Percentiles rank a stretch among this genome's conserved stretches.
phyloP scores from a whole-genome alignment of 768 basidiomycete species.

The Pholiota molesta region DNA sequence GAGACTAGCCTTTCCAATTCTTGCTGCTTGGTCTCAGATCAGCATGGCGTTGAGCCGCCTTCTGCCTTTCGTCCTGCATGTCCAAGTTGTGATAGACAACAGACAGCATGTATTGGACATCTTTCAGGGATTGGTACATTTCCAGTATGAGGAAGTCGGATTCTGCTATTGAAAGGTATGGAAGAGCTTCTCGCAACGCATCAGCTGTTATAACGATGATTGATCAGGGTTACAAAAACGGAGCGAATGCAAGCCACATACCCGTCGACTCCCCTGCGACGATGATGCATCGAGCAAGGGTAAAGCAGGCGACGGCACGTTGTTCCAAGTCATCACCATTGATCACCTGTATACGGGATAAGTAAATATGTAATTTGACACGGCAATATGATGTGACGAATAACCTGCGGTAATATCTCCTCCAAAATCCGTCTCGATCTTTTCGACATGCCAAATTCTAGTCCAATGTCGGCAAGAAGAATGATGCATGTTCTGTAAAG shows the following conservation, averaged over 20 bases:
- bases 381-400: constrained; percentile 14
- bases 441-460: constrained; percentile 78
- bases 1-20: constrained; percentile 44
- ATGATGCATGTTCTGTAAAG: constrained; percentile 71
- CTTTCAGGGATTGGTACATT: constrained; percentile 59
- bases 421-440: constrained; percentile 67
- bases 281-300: constrained; percentile 74
- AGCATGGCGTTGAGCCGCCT: constrained; percentile 50
- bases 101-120: constrained; percentile 74
- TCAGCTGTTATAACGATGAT: constrained; percentile 29
- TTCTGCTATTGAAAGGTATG: constrained; percentile 65
- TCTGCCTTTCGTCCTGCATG: constrained; percentile 56
- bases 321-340: constrained; percentile 75
- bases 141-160: constrained; percentile 63
- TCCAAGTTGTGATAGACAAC: constrained; percentile 75
- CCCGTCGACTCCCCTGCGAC: constrained; percentile 53
- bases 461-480: constrained; percentile 74
- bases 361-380: not conserved
- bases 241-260: constrained; percentile 27
- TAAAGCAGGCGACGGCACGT: constrained; percentile 74
- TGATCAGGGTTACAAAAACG: not conserved
- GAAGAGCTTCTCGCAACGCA: constrained; percentile 57
- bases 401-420: constrained; percentile 82
- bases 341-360: constrained; percentile 51
- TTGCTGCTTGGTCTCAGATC: constrained; percentile 44